Evolutionary conservation across 768 basidiomycete genomes (phyloP), one percentile per base, ranked within the genome.

Genomic region (Clitopilus passeckerianus): DNA sequence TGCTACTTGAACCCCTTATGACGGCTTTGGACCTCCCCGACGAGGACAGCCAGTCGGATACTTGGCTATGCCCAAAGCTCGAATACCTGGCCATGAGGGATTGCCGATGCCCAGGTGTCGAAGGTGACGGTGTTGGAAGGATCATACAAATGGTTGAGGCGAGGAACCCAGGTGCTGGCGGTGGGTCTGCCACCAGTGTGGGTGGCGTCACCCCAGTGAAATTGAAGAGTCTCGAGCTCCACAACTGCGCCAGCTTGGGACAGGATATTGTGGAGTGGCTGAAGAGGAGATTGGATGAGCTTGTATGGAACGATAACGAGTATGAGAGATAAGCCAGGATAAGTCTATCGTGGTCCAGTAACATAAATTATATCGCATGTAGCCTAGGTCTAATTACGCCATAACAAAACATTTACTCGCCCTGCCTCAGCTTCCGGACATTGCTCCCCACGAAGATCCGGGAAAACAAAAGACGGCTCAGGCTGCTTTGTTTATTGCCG

Each of bases 251-350:
- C 44, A 78, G 75, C 60, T 71, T 90, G 12, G 88, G 87, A 1
- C 78, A 80, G 69, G 89, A 91, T 66, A 86, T 91, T 53, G 71
- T 89, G 63, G 75, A 76, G 65, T 91, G 89, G 89, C 65, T 91
- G 65, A 80, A 78, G 68, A 76, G 72, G 57, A 73, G 89, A 59
- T 78, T 91, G 52, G 81, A 80, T 15, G 82, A 83, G 30, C 86
- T 90, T 1, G 73, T 80, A 24, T 87, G 84, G 63, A 80, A 81
- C 9, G 88, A 90, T 60, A 80, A 84, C 18, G 66, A 79, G 52
- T 81, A 76, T 67, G 86, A 77, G 59, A 71, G 78, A n/a, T n/a
- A n/a, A n/a, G n/a, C n/a, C n/a, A 75, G 77, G 67, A 68, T 53
- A 35, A 46, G 37, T 41, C n/a, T 15, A 14, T 41, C 37, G 12